A percentile compares a stretch with the other conserved stretches of the same genome.
Conservation (phyloP, 352 stramenopile species). For the Phytophthora gonapodyides region DNA sequence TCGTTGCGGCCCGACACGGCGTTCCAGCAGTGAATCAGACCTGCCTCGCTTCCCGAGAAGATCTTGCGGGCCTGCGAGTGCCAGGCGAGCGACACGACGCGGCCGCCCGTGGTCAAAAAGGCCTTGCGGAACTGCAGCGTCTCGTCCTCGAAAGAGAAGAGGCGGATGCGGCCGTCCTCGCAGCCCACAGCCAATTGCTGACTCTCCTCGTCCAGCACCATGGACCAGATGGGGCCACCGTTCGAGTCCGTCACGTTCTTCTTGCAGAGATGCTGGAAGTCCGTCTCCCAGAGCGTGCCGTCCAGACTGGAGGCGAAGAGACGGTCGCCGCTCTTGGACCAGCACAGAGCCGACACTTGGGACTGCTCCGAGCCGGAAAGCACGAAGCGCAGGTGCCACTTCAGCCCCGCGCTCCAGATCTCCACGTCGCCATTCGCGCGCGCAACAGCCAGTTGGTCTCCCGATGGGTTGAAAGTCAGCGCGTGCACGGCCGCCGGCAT, state of each 20-base stretch:
- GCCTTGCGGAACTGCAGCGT: conserved; percentile 85
- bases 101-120: conserved; percentile 73
- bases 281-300: conserved; percentile 82
- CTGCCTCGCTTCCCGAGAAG: conserved; percentile 86
- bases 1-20: conserved; percentile 76
- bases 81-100: conserved; percentile 88
- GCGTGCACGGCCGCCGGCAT: conserved; percentile 75
- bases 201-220: conserved; percentile 66
- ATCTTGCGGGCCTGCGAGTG: conserved; percentile 71
- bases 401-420: conserved; percentile 64
- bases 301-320: conserved; percentile 77
- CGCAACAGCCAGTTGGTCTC: conserved; percentile 72
- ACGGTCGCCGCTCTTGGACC: conserved; percentile 37
- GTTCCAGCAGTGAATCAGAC: conserved; percentile 90
- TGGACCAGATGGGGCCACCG: conserved; percentile 88
- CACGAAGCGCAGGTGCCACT: conserved; percentile 79
- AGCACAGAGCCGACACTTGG: conserved; percentile 77
- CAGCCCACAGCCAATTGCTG: conserved; percentile 85
- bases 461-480: conserved; percentile 58
- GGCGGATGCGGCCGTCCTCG: conserved; percentile 89
- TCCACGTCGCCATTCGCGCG: conserved; percentile 84
- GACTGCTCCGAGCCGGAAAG: conserved; percentile 61
- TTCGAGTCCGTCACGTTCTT: conserved; percentile 88
- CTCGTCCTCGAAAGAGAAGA: conserved; percentile 82
- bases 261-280: conserved; percentile 70